A percentile compares a stretch with the other conserved stretches of the same genome.
phyloP scores from a whole-genome alignment of 208 protist genomes.

The Leishmania major region DNA sequence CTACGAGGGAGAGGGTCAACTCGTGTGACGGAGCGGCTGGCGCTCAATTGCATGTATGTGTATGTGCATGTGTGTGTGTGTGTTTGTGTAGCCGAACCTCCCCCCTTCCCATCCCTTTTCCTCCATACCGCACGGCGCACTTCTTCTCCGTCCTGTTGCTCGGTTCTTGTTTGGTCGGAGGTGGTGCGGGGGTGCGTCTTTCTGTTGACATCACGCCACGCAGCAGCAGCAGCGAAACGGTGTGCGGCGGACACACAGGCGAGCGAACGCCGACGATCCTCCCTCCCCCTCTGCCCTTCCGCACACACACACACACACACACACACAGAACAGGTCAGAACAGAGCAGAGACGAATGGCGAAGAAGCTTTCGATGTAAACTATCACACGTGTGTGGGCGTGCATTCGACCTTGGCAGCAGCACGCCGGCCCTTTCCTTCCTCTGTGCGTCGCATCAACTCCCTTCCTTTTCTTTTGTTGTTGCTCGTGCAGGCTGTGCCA shows the following conservation, averaged over 20 bases:
- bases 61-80: not conserved
- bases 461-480: not conserved
- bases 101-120: not conserved
- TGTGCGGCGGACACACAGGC: no score
- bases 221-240: no score
- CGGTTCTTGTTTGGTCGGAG: no score
- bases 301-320: not conserved
- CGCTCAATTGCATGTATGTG: not conserved
- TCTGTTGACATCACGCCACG: not conserved
- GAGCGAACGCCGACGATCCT: not conserved
- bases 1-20: not conserved
- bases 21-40: not conserved
- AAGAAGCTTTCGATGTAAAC: not conserved
- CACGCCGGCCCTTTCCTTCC: no score
- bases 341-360: no score
- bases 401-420: no score
- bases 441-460: not conserved
- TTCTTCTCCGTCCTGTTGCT: not conserved
- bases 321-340: not conserved
- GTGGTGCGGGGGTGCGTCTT: not conserved
- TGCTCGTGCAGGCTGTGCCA: not conserved
- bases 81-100: not conserved
- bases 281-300: not conserved
- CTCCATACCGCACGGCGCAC: not conserved
- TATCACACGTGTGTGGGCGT: not conserved